Base-by-base conservation (phyloP, 169 alveolate genomes). In the Cryptosporidium meleagridis region DNA sequence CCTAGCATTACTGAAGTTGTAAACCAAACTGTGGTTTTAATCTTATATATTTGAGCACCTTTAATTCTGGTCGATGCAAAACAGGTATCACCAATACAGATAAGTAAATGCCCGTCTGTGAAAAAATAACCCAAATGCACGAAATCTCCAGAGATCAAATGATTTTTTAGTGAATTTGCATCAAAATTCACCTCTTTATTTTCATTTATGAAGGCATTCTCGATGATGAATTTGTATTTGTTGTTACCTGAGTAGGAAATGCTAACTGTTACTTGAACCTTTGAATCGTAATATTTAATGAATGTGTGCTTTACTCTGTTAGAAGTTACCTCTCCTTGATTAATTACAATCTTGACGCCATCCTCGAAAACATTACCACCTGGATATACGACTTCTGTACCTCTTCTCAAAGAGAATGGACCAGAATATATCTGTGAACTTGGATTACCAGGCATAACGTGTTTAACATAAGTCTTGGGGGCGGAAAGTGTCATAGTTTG, bases 41-140 rank as follows among this genome's bases (percentile, higher is more conserved):
- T 65, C 23, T 53, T 62, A 16, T 31, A 0, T 41, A 80, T 80
- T 31, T 48, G 48, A 9, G 67, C 4, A 21, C 87, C 87, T 0
- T 18, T n/a, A 26, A 80, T 41, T 0, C 41, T 35, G 21, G 53
- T 37, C 2, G 80, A 37, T 41, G 52, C 75, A 21, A 45, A 80
- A 44, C 75, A 80, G n/a, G 65, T 14, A 37, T 80, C 87, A 18
- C 21, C 1, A 29, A 80, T 48, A 80, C 87, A 59, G 2, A 80
- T 39, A 18, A 80, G n/a, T 8, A 80, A 45, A 51, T 80, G 23
- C 5, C 75, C 75, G 21, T 52, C 87, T 21, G 70, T 80, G 14
- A 80, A 31, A 8, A 72, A 0, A 51, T 44, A 72, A 29, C 85
- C 69, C 9, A 72, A 37, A 33, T 72, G 45, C 10, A 18, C 23